Evolutionary conservation across 176 grass and related monocot species (phyloP).

Genomic region (Phragmites australis): DNA sequence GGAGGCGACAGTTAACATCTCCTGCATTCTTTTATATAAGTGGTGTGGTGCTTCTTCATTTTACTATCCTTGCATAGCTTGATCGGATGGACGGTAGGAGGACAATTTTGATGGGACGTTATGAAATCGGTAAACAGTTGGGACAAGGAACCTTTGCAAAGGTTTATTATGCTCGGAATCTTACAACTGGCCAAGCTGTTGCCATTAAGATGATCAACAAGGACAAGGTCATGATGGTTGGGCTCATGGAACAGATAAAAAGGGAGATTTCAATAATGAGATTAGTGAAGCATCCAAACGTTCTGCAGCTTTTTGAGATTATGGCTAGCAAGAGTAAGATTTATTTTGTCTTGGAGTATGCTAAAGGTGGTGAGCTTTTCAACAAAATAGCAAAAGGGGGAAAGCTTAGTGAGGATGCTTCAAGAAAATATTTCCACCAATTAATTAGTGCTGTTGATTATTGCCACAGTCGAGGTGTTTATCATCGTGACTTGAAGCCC

Average conservation of each 20-base stretch:
- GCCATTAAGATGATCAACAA: constrained; percentile 98
- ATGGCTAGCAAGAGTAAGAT: constrained; percentile 94
- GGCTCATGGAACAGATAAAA: constrained; percentile 93
- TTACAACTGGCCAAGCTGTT: constrained; percentile 66
- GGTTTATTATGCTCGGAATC: constrained; percentile 87
- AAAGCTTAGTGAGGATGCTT: constrained; percentile 65
- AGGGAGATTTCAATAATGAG: constrained; percentile 93
- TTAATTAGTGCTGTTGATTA: constrained; percentile 87
- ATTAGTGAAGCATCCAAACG: constrained; percentile 85
- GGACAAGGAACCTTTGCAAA: constrained; percentile 96
- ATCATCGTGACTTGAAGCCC: constrained; percentile 89
- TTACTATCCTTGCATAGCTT: background rate
- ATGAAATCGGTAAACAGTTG: constrained; percentile 77
- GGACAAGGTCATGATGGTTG: constrained; percentile 80
- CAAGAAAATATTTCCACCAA: constrained; percentile 88
- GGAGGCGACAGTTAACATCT: constrained; percentile 52
- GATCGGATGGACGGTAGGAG: constrained; percentile 63
- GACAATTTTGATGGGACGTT: constrained; percentile 74
- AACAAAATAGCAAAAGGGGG: constrained; percentile 82
- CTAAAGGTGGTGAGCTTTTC: constrained; percentile 92
- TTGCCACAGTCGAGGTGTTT: constrained; percentile 91
- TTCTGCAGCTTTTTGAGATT: constrained; percentile 84
- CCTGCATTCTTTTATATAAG: background rate
- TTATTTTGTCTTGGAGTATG: constrained; percentile 93
- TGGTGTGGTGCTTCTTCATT: background rate